Conservation (phyloP, 169 alveolate species). For the Cryptosporidium tyzzeri region DNA sequence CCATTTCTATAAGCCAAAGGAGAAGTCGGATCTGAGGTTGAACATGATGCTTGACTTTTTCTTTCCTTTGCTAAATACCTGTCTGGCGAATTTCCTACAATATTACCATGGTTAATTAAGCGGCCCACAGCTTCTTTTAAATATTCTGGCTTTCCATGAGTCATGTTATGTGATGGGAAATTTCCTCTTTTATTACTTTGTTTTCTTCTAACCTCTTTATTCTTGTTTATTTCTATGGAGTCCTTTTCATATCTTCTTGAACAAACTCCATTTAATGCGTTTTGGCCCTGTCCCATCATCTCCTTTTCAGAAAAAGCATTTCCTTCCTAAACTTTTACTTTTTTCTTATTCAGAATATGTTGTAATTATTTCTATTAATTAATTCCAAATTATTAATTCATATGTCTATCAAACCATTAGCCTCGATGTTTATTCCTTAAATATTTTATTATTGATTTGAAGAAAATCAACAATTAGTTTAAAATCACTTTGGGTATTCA, state of each 20-base stretch:
- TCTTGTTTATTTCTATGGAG: background rate
- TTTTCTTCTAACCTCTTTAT: background rate
- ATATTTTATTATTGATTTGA: too few relatives aligned
- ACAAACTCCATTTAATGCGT: background rate
- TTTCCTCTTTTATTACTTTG: background rate
- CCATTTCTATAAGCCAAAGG: constrained; percentile 7
- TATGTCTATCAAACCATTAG: background rate
- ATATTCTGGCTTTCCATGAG: background rate
- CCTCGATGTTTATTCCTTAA: too few relatives aligned
- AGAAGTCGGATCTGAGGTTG: constrained; percentile 18
- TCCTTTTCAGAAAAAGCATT: background rate
- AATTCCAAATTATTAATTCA: background rate
- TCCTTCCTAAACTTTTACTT: background rate
- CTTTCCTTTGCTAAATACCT: constrained; percentile 26
- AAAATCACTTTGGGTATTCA: background rate
- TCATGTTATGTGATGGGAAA: background rate
- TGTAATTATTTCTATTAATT: too few relatives aligned
- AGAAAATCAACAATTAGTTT: background rate
- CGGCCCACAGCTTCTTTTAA: background rate
- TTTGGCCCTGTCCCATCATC: constrained; percentile 6
- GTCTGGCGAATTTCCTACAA: constrained; percentile 10
- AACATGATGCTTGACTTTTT: constrained; percentile 28
- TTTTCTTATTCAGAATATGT: background rate
- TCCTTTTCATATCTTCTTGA: constrained; percentile 4
- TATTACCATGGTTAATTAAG: background rate